Evolutionary conservation across 2,329 filamentous ascomycete species (phyloP).

Genomic region (Byssoonygena ceratinophila): DNA sequence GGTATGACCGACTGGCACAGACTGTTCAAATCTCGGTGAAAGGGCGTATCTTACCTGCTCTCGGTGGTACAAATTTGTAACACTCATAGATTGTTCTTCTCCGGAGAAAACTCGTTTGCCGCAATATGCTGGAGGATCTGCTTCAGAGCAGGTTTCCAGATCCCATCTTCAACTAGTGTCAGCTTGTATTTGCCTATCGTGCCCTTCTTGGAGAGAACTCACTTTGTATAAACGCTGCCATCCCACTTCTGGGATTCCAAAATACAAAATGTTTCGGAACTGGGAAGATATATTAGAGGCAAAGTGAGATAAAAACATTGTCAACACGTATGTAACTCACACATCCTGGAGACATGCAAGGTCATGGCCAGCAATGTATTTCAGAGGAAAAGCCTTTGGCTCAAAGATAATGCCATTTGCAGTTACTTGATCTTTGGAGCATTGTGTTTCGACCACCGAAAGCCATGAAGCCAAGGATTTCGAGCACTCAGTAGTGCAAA

Average conservation of each 20-base stretch:
- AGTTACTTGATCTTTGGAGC: conserved; percentile 12
- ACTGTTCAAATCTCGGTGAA: not conserved
- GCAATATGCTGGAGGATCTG: conserved; percentile 13
- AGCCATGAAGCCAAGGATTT: conserved; percentile 16
- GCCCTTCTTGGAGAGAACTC: not conserved
- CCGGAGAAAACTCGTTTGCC: conserved; percentile 1
- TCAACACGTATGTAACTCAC: conserved; percentile 1
- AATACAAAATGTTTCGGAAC: conserved; percentile 17
- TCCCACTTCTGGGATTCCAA: conserved; percentile 18
- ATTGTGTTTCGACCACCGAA: conserved; percentile 13
- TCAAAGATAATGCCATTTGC: conserved; percentile 15
- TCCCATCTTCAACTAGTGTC: conserved; percentile 9
- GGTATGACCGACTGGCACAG: not conserved
- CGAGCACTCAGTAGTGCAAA: conserved; percentile 15
- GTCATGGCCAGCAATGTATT: conserved; percentile 16
- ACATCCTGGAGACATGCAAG: conserved; percentile 16
- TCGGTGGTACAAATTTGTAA: conserved; percentile 15
- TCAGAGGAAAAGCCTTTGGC: conserved; percentile 16
- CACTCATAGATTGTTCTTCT: conserved; percentile 12
- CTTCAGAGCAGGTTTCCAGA: conserved; percentile 13
- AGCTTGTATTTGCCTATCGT: conserved; percentile 2
- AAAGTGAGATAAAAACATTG: not conserved
- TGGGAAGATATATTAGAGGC: conserved; percentile 8
- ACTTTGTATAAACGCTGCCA: conserved; percentile 12
- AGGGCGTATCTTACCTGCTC: conserved; percentile 13